These are phyloP conservation scores for Cladosporium sp. DNA, from an alignment of 2,329 filamentous ascomycete genomes.

Conservation along the genomic window DNA sequence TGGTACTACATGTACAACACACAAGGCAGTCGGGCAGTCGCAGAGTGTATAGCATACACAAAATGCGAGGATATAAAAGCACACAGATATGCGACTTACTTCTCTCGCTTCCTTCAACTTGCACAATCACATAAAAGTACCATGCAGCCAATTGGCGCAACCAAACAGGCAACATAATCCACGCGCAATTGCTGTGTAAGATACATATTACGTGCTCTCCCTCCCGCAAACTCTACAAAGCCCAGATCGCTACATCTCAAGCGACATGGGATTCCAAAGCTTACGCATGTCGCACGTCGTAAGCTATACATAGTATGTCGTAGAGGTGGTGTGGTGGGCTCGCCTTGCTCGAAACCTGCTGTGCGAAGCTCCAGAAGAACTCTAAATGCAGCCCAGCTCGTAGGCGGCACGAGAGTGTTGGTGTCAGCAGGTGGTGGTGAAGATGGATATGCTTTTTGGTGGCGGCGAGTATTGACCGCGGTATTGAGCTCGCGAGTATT, in stretches of 20 bases:
- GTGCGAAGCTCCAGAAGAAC: constrained; percentile 1
- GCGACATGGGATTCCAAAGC: neutral
- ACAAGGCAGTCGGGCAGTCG: neutral
- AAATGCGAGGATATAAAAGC: neutral
- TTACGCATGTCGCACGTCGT: neutral
- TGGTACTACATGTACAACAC: neutral
- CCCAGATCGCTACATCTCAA: neutral
- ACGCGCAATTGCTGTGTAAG: neutral
- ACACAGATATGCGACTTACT: neutral
- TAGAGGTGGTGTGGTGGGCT: neutral
- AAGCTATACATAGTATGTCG: neutral
- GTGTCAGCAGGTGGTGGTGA: neutral
- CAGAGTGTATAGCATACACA: neutral
- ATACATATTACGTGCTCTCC: neutral
- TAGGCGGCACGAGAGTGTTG: neutral
- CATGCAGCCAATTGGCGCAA: neutral
- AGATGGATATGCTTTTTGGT: neutral
- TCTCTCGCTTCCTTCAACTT: neutral
- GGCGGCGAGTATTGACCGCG: neutral
- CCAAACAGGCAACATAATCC: neutral
- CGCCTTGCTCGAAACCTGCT: constrained; percentile 1
- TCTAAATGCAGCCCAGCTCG: neutral
- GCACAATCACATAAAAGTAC: neutral
- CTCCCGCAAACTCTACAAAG: neutral
- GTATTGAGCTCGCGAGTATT: neutral